These are phyloP conservation scores for Neohortaea acidophila DNA, from an alignment of 495 filamentous ascomycete genomes.

Conservation along the genomic window DNA sequence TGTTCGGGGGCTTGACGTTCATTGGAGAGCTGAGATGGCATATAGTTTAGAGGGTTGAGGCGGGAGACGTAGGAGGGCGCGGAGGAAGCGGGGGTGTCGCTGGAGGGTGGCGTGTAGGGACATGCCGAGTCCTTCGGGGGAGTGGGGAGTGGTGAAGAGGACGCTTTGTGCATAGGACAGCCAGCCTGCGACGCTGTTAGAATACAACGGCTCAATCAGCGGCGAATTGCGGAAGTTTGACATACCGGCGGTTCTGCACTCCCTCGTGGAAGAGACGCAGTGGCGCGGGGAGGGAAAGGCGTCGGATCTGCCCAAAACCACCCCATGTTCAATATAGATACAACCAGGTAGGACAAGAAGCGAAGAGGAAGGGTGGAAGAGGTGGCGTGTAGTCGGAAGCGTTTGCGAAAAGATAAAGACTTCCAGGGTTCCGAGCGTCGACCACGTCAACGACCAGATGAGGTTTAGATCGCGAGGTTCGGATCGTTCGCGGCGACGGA, in stretches of 20 bases:
- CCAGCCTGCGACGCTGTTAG: constrained; percentile 43
- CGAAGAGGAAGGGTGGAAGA: too few species aligned
- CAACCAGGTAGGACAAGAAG: too few species aligned
- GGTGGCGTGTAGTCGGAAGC: too few species aligned
- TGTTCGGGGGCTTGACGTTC: constrained; percentile 51
- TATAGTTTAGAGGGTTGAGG: constrained; percentile 90
- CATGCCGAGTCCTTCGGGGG: constrained; percentile 34
- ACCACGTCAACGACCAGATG: too few species aligned
- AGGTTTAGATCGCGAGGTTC: too few species aligned
- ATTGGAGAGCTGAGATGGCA: constrained; percentile 78
- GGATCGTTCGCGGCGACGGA: too few species aligned
- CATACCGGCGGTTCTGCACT: constrained; percentile 54
- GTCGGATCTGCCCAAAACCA: constrained; percentile 92
- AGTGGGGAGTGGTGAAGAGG: constrained; percentile 29
- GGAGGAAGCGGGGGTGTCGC: constrained; percentile 18
- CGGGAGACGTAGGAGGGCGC: constrained; percentile 43
- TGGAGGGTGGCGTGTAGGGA: constrained; percentile 28
- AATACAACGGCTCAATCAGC: constrained; percentile 22
- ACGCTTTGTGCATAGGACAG: constrained; percentile 79
- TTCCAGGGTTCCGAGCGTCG: too few species aligned
- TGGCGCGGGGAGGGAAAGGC: constrained; percentile 29
- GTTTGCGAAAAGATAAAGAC: too few species aligned
- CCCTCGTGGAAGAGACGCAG: constrained; percentile 28
- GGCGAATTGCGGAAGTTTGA: constrained; percentile 13
- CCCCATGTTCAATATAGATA: constrained; percentile 74